Percentiles rank a stretch among this genome's conserved stretches.
These are phyloP conservation scores for Wickerhamomyces sp. DNA, from an alignment of 1,139 yeast species.

Conservation along the genomic window DNA sequence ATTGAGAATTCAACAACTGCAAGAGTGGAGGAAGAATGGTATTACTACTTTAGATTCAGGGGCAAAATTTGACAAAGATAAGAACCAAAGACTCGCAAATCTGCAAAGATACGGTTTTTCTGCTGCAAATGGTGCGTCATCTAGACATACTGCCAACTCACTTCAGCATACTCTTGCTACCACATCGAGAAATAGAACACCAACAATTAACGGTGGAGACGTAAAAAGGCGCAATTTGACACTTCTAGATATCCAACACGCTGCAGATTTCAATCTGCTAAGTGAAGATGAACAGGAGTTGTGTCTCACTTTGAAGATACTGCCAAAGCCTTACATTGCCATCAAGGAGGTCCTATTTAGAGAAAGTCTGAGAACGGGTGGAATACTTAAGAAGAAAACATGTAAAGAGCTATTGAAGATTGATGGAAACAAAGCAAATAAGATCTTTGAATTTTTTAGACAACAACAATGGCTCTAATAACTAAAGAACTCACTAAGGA, in stretches of 20 bases:
- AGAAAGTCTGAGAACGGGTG: conserved; percentile 82
- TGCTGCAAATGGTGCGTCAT: conserved; percentile 11
- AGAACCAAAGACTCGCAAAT: conserved; percentile 54
- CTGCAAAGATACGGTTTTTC: conserved; percentile 51
- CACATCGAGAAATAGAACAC: conserved; percentile 6
- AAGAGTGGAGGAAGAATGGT: conserved; percentile 90
- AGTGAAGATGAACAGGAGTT: conserved; percentile 82
- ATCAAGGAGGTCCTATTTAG: conserved; percentile 89
- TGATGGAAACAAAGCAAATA: conserved; percentile 81
- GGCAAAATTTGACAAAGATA: conserved; percentile 81
- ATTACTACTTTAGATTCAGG: conserved; percentile 82
- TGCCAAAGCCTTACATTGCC: conserved; percentile 92
- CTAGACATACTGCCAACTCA: conserved; percentile 25
- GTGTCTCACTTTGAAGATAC: conserved; percentile 75
- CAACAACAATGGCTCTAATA: conserved; percentile 75
- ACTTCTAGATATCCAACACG: conserved; percentile 63
- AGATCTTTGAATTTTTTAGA: conserved; percentile 87
- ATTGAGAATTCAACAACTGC: conserved; percentile 79
- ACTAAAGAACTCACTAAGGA: too few relatives aligned
- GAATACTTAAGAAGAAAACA: conserved; percentile 72
- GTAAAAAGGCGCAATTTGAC: conserved; percentile 37
- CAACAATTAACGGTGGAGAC: conserved; percentile 12
- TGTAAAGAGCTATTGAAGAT: conserved; percentile 80
- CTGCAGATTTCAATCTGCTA: conserved; percentile 77
- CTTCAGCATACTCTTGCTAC: conserved; percentile 16